Conservation (phyloP, 2,329 filamentous ascomycete species). For the Alternaria arbusti region DNA sequence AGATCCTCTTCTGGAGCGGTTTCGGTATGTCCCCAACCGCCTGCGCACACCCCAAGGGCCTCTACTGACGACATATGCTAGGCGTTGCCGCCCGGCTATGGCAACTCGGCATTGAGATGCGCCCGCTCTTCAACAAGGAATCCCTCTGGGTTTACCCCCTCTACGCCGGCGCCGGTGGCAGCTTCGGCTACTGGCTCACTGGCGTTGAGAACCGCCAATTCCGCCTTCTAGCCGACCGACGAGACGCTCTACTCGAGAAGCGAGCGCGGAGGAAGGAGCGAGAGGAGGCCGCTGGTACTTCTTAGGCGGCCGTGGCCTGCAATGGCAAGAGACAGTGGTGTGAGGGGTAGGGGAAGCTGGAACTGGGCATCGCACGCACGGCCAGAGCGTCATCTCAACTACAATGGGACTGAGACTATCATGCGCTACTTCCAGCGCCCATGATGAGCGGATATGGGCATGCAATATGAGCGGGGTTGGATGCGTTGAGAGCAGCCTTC, state of each 20-base stretch:
- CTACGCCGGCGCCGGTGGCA: constrained; percentile 83
- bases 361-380: not conserved
- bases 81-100: constrained; percentile 91
- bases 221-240: constrained; percentile 77
- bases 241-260: constrained; percentile 85
- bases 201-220: constrained; percentile 86
- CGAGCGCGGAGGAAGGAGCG: constrained; percentile 76
- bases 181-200: constrained; percentile 97
- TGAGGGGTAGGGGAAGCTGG: constrained; percentile 6
- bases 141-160: constrained; percentile 91
- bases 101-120: constrained; percentile 99
- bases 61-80: constrained; percentile 51
- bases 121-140: constrained; percentile 84
- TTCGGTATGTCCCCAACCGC: constrained; percentile 73
- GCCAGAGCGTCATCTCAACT: not conserved
- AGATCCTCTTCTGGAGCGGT: constrained; percentile 82
- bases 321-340: not conserved
- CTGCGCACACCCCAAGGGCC: constrained; percentile 14
- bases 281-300: constrained; percentile 53
- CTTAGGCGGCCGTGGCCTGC: not conserved
- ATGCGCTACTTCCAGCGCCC: constrained; percentile 7
- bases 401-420: constrained; percentile 4
- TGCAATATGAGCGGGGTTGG: constrained; percentile 5
- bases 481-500: constrained; percentile 25
- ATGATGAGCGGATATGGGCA: not conserved